phyloP scores from a whole-genome alignment of 495 filamentous ascomycete genomes.

The Neurospora cerealis region DNA sequence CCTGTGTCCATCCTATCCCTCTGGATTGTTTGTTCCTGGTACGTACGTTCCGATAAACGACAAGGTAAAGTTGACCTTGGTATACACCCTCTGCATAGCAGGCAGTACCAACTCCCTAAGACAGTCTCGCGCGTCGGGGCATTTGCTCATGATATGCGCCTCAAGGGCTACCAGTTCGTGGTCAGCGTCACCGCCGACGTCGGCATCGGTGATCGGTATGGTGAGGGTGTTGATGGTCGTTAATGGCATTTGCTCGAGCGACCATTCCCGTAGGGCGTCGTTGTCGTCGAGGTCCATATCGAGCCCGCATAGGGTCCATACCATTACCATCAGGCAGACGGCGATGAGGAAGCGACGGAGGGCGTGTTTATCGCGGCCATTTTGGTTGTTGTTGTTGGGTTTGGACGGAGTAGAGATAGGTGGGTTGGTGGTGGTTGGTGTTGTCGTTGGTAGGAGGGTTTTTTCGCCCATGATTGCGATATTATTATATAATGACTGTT shows the following conservation, averaged over 20 bases:
- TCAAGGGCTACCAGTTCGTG: slow-evolving; percentile 58
- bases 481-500: not conserved
- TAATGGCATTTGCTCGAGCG: not conserved
- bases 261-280: not conserved
- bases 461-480: not conserved
- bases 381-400: not conserved
- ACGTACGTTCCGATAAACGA: slow-evolving; percentile 70
- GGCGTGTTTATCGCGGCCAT: not conserved
- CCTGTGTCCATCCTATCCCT: not conserved
- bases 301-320: not conserved
- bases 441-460: not conserved
- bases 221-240: not conserved
- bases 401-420: not conserved
- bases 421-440: not conserved
- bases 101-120: slow-evolving; percentile 73
- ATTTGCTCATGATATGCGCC: slow-evolving; percentile 92
- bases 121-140: slow-evolving; percentile 76
- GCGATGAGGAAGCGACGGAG: not conserved
- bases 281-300: not conserved
- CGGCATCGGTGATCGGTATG: not conserved
- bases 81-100: slow-evolving; percentile 67
- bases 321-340: not conserved
- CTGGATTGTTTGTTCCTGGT: not conserved
- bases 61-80: slow-evolving; percentile 83
- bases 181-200: not conserved